Evolutionary conservation across 1,284 basidiomycete species (phyloP).

Genomic region (Sphaerobolus stellatus): DNA sequence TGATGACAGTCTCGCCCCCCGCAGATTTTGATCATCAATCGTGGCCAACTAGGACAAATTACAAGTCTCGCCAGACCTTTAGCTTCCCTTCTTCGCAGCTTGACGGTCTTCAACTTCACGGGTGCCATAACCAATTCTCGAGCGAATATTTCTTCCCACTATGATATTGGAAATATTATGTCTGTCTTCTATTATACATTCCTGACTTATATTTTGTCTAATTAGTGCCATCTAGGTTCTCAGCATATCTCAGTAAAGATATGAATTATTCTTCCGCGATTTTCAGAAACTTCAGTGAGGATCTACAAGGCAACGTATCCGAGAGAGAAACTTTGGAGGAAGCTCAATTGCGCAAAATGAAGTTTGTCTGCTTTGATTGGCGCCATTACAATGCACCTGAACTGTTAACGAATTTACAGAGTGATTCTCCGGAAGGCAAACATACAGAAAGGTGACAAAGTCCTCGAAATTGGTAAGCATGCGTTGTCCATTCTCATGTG

Average conservation of each 20-base stretch:
- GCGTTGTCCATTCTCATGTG: neutral
- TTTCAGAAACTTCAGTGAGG: neutral
- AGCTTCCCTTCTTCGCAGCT: too few species aligned
- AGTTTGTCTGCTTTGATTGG: neutral
- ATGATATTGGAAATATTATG: conserved; percentile 43
- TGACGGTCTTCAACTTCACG: neutral
- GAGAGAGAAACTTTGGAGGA: conserved; percentile 47
- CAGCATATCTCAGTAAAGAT: neutral
- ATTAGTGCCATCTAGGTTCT: too few species aligned
- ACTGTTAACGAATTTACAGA: neutral
- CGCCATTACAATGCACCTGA: conserved; percentile 21
- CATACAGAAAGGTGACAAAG: conserved; percentile 33
- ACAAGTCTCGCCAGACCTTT: too few species aligned
- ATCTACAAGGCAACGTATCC: neutral
- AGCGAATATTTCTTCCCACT: conserved; percentile 38
- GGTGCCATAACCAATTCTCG: conserved; percentile 15
- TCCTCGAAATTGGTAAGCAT: conserved; percentile 36
- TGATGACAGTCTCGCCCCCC: conserved; percentile 8
- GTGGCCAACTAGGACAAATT: too few species aligned
- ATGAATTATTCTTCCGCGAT: neutral
- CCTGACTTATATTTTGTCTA: conserved; percentile 1
- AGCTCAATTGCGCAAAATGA: conserved; percentile 67
- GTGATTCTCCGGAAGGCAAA: conserved; percentile 2
- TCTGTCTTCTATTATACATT: conserved; percentile 41
- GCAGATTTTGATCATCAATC: conserved; percentile 40